These are phyloP conservation scores for Amesomyces nigricolor DNA, from an alignment of 2,329 filamentous ascomycete genomes.

Conservation along the genomic window DNA sequence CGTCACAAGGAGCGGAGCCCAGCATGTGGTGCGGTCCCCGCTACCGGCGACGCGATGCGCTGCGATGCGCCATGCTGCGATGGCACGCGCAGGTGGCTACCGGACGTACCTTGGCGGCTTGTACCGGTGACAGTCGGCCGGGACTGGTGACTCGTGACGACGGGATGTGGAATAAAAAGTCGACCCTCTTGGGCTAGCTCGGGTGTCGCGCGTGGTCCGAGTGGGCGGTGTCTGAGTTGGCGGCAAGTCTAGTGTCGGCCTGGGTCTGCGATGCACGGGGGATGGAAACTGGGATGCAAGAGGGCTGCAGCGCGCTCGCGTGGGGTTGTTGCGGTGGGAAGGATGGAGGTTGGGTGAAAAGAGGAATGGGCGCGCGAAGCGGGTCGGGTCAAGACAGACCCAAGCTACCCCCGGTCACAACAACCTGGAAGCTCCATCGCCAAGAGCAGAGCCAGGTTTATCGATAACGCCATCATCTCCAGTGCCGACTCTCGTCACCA, in stretches of 20 bases:
- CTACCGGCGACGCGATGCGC: constrained; percentile 17
- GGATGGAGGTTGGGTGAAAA: constrained; percentile 27
- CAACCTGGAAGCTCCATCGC: constrained; percentile 23
- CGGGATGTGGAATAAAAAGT: constrained; percentile 9
- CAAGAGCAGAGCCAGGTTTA: constrained; percentile 17
- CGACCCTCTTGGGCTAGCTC: background rate
- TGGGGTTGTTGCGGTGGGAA: constrained; percentile 26
- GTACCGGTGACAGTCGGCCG: constrained; percentile 11
- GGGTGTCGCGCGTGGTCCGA: constrained; percentile 4
- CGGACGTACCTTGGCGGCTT: constrained; percentile 16
- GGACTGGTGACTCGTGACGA: background rate
- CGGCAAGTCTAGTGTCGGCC: constrained; percentile 21
- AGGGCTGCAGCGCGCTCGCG: constrained; percentile 23
- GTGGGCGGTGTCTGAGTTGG: constrained; percentile 28
- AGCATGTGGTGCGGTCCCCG: constrained; percentile 10
- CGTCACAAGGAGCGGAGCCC: constrained; percentile 17
- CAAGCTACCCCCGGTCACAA: constrained; percentile 19
- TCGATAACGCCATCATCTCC: constrained; percentile 10
- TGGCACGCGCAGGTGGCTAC: constrained; percentile 15
- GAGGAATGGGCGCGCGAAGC: constrained; percentile 27
- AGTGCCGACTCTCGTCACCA: too few species aligned
- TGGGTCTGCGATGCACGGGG: constrained; percentile 24
- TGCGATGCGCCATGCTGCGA: constrained; percentile 10
- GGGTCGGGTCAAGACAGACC: constrained; percentile 20
- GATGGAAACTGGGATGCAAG: constrained; percentile 24